Conservation (phyloP, 106 monocot genomes). For the Acanthochlamys bracteata region DNA sequence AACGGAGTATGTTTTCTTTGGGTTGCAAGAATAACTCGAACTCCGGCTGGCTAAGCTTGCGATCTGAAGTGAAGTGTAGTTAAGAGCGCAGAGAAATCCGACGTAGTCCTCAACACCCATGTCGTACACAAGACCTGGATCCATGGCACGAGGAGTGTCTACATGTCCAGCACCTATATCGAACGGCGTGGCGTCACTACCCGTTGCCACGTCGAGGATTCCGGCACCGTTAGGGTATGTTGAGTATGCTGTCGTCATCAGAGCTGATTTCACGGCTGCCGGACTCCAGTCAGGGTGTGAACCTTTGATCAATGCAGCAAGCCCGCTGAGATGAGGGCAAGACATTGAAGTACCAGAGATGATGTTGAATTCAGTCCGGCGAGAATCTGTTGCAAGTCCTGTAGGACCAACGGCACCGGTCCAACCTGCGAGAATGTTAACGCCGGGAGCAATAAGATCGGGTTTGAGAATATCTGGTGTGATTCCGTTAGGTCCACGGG, state of each 20-base stretch:
- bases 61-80: constrained; percentile 65
- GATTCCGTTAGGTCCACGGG: constrained; percentile 73
- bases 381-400: constrained; percentile 39
- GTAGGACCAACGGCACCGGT: constrained; percentile 71
- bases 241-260: constrained; percentile 81
- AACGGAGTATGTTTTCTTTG: constrained; percentile 26
- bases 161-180: constrained; percentile 84
- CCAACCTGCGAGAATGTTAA: constrained; percentile 96
- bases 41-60: constrained; percentile 22
- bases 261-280: constrained; percentile 65
- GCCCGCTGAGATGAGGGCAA: constrained; percentile 95
- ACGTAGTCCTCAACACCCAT: constrained; percentile 56
- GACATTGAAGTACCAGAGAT: constrained; percentile 99
- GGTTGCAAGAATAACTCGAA: constrained; percentile 37
- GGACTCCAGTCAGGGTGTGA: constrained; percentile 78
- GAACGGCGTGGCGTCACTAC: constrained; percentile 55
- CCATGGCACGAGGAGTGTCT: constrained; percentile 59
- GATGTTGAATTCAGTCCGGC: constrained; percentile 81
- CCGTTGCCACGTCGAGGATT: constrained; percentile 64
- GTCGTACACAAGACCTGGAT: constrained; percentile 91
- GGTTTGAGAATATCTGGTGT: constrained; percentile 84
- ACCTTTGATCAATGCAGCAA: constrained; percentile 68
- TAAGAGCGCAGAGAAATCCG: constrained; percentile 77
- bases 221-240: constrained; percentile 35
- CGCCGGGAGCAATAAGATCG: constrained; percentile 86